A percentile compares a stretch with the other conserved stretches of the same genome.
These are phyloP conservation scores for Leccinum broughii DNA, from an alignment of 768 basidiomycete genomes.

Conservation along the genomic window DNA sequence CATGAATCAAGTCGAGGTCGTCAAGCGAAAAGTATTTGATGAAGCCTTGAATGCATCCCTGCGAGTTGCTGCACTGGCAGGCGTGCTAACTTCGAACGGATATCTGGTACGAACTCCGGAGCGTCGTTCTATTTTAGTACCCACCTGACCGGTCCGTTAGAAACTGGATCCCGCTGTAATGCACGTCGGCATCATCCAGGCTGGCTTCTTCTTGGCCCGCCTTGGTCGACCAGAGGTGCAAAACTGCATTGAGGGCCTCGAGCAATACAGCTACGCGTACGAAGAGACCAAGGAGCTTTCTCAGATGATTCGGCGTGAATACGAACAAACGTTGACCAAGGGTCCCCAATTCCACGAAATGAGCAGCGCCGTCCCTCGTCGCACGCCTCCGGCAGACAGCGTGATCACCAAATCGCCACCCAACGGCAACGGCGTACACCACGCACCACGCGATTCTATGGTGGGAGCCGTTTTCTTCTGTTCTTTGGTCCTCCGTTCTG, in stretches of 20 bases:
- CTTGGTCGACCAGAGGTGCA: conserved; percentile 80
- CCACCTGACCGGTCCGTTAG: conserved; percentile 34
- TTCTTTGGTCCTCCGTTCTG: conserved; percentile 7
- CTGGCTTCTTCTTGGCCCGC: conserved; percentile 78
- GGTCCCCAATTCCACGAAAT: conserved; percentile 44
- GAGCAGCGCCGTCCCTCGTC: conserved; percentile 35
- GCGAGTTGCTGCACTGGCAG: conserved; percentile 85
- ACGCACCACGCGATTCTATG: conserved; percentile 22
- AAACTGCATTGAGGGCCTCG: conserved; percentile 81
- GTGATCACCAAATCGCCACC: conserved; percentile 8
- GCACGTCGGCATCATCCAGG: conserved; percentile 82
- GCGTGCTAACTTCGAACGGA: conserved; percentile 82
- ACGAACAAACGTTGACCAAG: conserved; percentile 41
- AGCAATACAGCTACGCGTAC: conserved; percentile 87
- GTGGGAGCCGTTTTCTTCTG: conserved; percentile 6
- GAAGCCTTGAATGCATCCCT: conserved; percentile 85
- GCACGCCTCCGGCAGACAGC: conserved; percentile 20
- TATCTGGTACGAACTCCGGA: conserved; percentile 61
- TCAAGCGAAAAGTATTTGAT: conserved; percentile 69
- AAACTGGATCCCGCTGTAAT: conserved; percentile 87
- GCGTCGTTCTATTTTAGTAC: conserved; percentile 2
- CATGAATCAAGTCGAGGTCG: conserved; percentile 63
- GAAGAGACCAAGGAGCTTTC: conserved; percentile 84
- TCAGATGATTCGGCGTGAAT: conserved; percentile 56
- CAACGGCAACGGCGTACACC: conserved; percentile 20